Evolutionary conservation across 2,329 filamentous ascomycete genomes (phyloP).

Genomic region (Fusarium kyushuense): DNA sequence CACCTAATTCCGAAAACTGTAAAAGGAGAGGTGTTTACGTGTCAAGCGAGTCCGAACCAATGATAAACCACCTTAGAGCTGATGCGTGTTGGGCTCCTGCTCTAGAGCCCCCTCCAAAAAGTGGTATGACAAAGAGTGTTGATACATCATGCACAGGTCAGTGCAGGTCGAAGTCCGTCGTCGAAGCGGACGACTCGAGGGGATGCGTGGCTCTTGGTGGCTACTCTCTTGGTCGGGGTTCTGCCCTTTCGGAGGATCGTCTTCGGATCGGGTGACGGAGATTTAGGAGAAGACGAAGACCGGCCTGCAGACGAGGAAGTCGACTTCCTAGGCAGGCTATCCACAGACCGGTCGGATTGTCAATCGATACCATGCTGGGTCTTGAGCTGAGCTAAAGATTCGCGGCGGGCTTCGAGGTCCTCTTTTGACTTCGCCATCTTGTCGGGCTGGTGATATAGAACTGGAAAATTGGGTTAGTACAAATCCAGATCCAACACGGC

Average conservation of each 20-base stretch:
- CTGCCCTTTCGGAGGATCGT: constrained; percentile 60
- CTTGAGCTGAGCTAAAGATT: constrained; percentile 98
- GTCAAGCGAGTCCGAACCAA: constrained; percentile 46
- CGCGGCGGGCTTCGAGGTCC: constrained; percentile 91
- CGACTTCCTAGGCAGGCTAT: constrained; percentile 59
- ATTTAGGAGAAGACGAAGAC: constrained; percentile 64
- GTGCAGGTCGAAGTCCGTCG: constrained; percentile 54
- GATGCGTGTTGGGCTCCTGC: constrained; percentile 34
- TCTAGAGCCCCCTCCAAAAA: constrained; percentile 38
- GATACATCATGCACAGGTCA: constrained; percentile 55
- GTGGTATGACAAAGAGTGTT: constrained; percentile 33
- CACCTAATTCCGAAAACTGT: constrained; percentile 45
- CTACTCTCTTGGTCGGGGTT: constrained; percentile 51
- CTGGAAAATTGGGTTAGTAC: constrained; percentile 52
- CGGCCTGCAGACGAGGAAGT: constrained; percentile 69
- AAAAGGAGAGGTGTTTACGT: constrained; percentile 42
- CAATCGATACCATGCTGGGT: constrained; percentile 98
- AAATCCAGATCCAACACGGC: neutral
- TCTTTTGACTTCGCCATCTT: constrained; percentile 86
- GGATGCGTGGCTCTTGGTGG: constrained; percentile 54
- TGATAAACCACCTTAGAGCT: constrained; percentile 41
- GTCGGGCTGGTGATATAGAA: constrained; percentile 74
- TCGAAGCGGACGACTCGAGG: constrained; percentile 58
- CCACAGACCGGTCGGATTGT: constrained; percentile 80
- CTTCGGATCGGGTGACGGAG: constrained; percentile 57